Evolutionary conservation across 2,329 filamentous ascomycete genomes (phyloP), one percentile per base, ranked within the genome.

Genomic region (Diaporthe vaccinii): DNA sequence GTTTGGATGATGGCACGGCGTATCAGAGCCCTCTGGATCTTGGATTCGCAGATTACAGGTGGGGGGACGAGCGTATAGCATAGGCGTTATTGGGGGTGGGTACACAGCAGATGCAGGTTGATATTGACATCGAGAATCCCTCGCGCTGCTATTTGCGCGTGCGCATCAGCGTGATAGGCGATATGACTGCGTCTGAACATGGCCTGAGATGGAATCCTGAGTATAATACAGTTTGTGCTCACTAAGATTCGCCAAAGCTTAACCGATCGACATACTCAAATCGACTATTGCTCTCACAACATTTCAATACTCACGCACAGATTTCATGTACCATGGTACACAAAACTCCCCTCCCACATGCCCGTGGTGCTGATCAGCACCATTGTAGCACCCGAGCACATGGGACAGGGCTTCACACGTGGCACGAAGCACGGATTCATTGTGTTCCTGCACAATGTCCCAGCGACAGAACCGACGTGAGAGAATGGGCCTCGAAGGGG

Each of bases 371-470:
- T 87, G 6, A 88, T 88, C 76, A 88, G 81, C 59, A 89, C 81
- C 8, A 79, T 75, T 20, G 79, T 80, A 28, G 77, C 79, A 44
- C 22, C 31, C 72, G 83, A 82, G 78, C 87, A 90, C 88, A 90
- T 89, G 28, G 86, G 87, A 76, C 88, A 90, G 2, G 88, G 88
- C 79, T 90, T 88, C 34, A 88, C 88, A 89, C 15, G 88, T 89
- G 31, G 85, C 86, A 62, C 89, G 85, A 53, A 89, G 79, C 0
- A 87, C 89, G 78, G 87, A 89, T 36, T 20, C 55, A 36, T 53
- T 39, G 28, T 34, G 28, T 20, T 31, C 20, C 34, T 61, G 44
- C 62, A 51, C 62, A 51, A 36, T 51, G 12, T 46, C 46, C 31
- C 8, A 68, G 65, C 46, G 22, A 28, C 25, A 51, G 41, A 49